Evolutionary conservation across 2,329 filamentous ascomycete species (phyloP), one percentile per base, ranked within the genome.

Genomic region (Cucurbitaria berberidis): DNA sequence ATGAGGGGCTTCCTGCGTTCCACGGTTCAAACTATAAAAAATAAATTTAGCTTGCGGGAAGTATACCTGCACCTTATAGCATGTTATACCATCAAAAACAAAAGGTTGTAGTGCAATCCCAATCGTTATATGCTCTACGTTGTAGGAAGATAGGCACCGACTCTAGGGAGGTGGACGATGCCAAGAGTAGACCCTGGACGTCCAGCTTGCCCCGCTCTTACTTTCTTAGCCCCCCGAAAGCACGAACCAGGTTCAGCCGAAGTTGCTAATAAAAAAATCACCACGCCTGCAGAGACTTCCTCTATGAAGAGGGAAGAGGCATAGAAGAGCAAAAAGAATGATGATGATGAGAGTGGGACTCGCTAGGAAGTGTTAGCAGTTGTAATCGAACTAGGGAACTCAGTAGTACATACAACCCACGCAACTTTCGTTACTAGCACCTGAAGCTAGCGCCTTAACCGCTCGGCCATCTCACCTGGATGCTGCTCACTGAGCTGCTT

Each of bases 361-460:
- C 69, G 68, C n/a, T n/a, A n/a, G n/a, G n/a, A n/a, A n/a, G n/a
- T n/a, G n/a, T n/a, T n/a, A n/a, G n/a, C n/a, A n/a, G n/a, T n/a
- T n/a, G n/a, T n/a, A n/a, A n/a, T n/a, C n/a, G n/a, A n/a, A n/a
- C n/a, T n/a, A n/a, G n/a, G n/a, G n/a, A n/a, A n/a, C n/a, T n/a
- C n/a, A n/a, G n/a, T n/a, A n/a, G n/a, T n/a, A n/a, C n/a, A n/a
- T n/a, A n/a, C n/a, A 58, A 70, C 69, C 64, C 69, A 69, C 69
- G 68, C 66, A 59, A 59, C 53, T 73, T 72, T 48, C 67, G 54
- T 59, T 59, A 73, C 68, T 67, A 72, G 70, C 67, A 73, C 69
- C 70, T 72, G 70, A 73, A 73, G 67, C 70, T 72, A 67, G 68
- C 69, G 69, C 69, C 69, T 67, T 73, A 69, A 72, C 69, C 68